These are phyloP conservation scores for Microcos paniculata DNA, from an alignment of 345 rosid genomes.

Conservation along the genomic window DNA sequence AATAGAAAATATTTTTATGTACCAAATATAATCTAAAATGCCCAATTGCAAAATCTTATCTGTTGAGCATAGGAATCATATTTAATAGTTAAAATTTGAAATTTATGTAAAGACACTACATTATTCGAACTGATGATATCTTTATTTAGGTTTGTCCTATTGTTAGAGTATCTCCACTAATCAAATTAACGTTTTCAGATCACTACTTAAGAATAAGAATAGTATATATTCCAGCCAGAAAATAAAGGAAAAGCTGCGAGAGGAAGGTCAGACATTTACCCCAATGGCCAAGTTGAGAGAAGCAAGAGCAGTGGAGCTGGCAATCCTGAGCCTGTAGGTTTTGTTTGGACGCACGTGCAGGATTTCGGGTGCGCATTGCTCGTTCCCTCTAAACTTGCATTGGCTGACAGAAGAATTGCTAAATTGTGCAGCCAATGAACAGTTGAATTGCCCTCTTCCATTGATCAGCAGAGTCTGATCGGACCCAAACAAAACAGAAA, in stretches of 20 bases:
- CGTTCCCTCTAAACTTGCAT: conserved; percentile 54
- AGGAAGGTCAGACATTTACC: conserved; percentile 28
- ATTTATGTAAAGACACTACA: too few relatives aligned
- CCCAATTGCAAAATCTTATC: too few relatives aligned
- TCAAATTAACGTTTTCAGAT: too few relatives aligned
- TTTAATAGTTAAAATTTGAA: too few relatives aligned
- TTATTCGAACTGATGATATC: too few relatives aligned
- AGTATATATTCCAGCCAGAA: background rate
- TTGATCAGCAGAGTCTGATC: conserved; percentile 54
- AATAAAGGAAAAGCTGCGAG: background rate
- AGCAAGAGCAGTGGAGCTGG: conserved; percentile 67
- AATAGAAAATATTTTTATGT: too few relatives aligned
- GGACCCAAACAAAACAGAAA: background rate
- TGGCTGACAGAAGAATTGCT: conserved; percentile 12
- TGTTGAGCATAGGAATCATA: too few relatives aligned
- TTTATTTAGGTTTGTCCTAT: too few relatives aligned
- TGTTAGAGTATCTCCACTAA: too few relatives aligned
- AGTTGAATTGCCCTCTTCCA: conserved; percentile 81
- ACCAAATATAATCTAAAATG: too few relatives aligned
- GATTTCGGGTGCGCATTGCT: conserved; percentile 60
- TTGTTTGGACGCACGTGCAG: conserved; percentile 51
- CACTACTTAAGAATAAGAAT: background rate
- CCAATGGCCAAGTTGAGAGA: conserved; percentile 65
- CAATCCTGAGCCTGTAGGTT: conserved; percentile 63
- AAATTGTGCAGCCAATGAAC: conserved; percentile 55